phyloP scores from a whole-genome alignment of 768 basidiomycete species.

The Boletus rubroflammeus region DNA sequence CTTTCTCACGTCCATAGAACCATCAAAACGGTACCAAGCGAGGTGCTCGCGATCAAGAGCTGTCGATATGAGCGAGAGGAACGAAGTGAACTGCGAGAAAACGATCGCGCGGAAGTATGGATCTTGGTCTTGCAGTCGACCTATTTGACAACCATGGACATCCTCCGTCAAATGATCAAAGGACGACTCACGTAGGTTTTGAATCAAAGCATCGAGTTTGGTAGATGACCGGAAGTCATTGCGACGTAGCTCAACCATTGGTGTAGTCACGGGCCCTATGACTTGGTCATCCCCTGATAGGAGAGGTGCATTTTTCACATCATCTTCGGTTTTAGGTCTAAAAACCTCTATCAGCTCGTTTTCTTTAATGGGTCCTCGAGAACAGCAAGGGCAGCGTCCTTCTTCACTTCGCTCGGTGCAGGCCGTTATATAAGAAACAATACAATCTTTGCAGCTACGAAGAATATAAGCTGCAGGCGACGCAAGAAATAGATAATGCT shows the following conservation, averaged over 20 bases:
- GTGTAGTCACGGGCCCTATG: constrained; percentile 25
- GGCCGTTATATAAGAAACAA: constrained; percentile 64
- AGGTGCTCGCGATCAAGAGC: constrained; percentile 67
- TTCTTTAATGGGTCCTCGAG: constrained; percentile 61
- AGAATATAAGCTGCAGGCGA: not conserved
- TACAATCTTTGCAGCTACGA: constrained; percentile 85
- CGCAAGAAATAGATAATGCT: not conserved
- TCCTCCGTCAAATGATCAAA: not conserved
- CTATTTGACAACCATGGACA: constrained; percentile 31
- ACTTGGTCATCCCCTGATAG: constrained; percentile 14
- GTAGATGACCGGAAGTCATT: constrained; percentile 90
- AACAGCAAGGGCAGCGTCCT: constrained; percentile 78
- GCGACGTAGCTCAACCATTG: constrained; percentile 57
- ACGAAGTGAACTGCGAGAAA: constrained; percentile 88
- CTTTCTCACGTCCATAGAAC: constrained; percentile 85
- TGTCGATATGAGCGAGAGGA: constrained; percentile 76
- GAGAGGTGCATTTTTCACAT: not conserved
- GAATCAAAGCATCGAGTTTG: constrained; percentile 80
- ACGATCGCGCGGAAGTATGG: constrained; percentile 80
- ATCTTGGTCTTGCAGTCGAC: constrained; percentile 64
- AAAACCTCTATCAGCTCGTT: constrained; percentile 63
- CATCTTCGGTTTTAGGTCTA: constrained; percentile 24
- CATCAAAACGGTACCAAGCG: constrained; percentile 81
- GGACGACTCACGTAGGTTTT: constrained; percentile 57
- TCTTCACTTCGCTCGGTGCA: constrained; percentile 69